Conservation (phyloP, 2,329 filamentous ascomycete species). For the Tympanopsis confertula region DNA sequence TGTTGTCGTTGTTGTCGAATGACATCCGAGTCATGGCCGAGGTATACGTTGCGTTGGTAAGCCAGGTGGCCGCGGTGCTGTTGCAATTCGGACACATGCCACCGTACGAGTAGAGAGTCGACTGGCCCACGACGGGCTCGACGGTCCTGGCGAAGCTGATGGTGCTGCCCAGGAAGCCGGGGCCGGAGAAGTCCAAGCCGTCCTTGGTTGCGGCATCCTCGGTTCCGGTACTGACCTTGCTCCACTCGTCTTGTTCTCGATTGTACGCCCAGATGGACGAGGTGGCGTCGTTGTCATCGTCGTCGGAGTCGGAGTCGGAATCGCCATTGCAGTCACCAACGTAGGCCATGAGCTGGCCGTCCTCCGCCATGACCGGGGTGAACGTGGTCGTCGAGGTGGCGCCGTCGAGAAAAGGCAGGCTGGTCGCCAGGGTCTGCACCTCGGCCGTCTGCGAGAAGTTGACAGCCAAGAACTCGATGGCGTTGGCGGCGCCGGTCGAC, state of each 20-base stretch:
- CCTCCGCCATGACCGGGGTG: constrained; percentile 51
- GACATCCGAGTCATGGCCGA: constrained; percentile 64
- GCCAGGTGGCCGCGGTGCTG: constrained; percentile 40
- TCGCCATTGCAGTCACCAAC: constrained; percentile 55
- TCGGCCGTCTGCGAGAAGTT: constrained; percentile 49
- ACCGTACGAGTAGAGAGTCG: constrained; percentile 65
- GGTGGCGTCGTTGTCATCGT: constrained; percentile 20
- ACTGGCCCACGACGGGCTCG: constrained; percentile 36
- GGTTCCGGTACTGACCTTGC: constrained; percentile 28
- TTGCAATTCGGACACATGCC: constrained; percentile 69
- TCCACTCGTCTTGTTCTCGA: too few species aligned
- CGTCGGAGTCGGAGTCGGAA: constrained; percentile 21
- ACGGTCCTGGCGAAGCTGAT: constrained; percentile 58
- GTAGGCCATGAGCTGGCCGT: constrained; percentile 63
- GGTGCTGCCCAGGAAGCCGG: constrained; percentile 39
- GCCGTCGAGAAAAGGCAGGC: constrained; percentile 50
- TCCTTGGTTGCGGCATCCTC: constrained; percentile 15
- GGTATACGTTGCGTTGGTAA: constrained; percentile 63
- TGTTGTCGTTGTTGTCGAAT: constrained; percentile 23
- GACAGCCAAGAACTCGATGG: constrained; percentile 47
- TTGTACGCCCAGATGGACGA: constrained; percentile 3
- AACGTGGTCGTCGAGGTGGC: constrained; percentile 42
- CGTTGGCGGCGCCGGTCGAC: too few species aligned
- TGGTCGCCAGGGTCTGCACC: constrained; percentile 37
- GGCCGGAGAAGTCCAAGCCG: constrained; percentile 18